Base-by-base conservation (phyloP, 257 asterid species). In the Cordia subcordata region DNA sequence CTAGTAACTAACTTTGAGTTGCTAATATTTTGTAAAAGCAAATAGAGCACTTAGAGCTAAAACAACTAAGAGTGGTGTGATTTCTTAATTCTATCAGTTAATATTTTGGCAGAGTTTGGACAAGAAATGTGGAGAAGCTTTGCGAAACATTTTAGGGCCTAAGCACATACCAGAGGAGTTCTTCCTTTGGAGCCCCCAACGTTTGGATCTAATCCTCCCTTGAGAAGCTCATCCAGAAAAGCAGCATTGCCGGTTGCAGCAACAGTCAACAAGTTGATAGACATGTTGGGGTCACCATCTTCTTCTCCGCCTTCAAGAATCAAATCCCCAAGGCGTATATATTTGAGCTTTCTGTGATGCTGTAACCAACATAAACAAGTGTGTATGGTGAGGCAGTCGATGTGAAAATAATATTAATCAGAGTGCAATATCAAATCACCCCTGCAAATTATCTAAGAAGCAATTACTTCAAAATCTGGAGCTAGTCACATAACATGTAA, bases 191-290 rank as follows among this genome's bases (percentile, higher is more conserved):
- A 62, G 51, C 88, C 96, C 66, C 96, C 95, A 54, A 84, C 77
- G 67, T 92, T 84, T 52, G 99, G 96, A 52, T 92, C 99, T 35
- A 82, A 56, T 12, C 95, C 95, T 5, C 93, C 90, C 72, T 80
- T 81, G 17, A 92, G 94, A 52, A 92, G 95, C 76, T 85, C 99
- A 22, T 86, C 81, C 16, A 92, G 93, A 66, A 92, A 88, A 59
- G 86, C 85, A 57, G 96, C 92, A 73, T 92, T 92, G 11, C 96
- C 99, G 3, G 93, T 88, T 18, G 76, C 72, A 10, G 94, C 95
- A 44, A 92, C 93, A 4, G 86, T 82, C 11, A 85, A 64, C 87
- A 92, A 75, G 67, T 82, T 86, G 33, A 88, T 79, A 21, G 87
- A 88, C 82, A 73, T 71, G 78, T 78, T 79, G 0, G 77, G 75